phyloP scores from a whole-genome alignment of 1,284 basidiomycete genomes.

The Cryptococcus hybrid region DNA sequence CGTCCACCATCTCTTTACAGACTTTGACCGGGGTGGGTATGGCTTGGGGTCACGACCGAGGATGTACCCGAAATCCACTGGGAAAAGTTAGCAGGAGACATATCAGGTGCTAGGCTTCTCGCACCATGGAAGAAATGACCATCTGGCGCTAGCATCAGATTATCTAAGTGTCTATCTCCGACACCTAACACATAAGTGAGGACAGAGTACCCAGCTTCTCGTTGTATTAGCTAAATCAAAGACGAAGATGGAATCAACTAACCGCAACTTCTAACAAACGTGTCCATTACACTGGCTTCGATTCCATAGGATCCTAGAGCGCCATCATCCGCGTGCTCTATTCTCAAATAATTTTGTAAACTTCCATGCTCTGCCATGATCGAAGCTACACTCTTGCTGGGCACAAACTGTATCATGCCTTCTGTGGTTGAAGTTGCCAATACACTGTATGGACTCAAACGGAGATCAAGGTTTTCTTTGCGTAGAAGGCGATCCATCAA shows the following conservation, averaged over 20 bases:
- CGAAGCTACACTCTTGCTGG: conserved; percentile 89
- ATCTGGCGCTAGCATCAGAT: conserved; percentile 87
- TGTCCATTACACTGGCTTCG: conserved; percentile 88
- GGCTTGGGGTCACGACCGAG: conserved; percentile 97
- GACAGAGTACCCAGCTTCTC: conserved; percentile 92
- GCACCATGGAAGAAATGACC: conserved; percentile 59
- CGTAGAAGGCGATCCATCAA: conserved; percentile 92
- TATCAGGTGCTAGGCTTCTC: neutral
- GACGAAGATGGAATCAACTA: conserved; percentile 43
- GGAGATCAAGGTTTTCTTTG: conserved; percentile 94
- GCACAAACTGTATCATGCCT: conserved; percentile 95
- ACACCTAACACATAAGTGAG: conserved; percentile 96
- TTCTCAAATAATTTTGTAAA: conserved; percentile 81
- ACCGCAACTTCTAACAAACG: conserved; percentile 97
- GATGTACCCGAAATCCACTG: conserved; percentile 99
- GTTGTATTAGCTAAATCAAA: conserved; percentile 4
- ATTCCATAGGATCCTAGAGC: conserved; percentile 91
- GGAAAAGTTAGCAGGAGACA: neutral
- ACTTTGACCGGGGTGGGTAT: conserved; percentile 98
- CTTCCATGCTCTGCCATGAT: conserved; percentile 93
- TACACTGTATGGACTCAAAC: conserved; percentile 89
- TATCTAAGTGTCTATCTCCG: conserved; percentile 96
- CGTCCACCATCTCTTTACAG: conserved; percentile 99
- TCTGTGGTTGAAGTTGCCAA: conserved; percentile 88
- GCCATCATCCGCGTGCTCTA: conserved; percentile 83